Conservation (phyloP, 352 stramenopile species). For the Globisporangium megalacanthum region DNA sequence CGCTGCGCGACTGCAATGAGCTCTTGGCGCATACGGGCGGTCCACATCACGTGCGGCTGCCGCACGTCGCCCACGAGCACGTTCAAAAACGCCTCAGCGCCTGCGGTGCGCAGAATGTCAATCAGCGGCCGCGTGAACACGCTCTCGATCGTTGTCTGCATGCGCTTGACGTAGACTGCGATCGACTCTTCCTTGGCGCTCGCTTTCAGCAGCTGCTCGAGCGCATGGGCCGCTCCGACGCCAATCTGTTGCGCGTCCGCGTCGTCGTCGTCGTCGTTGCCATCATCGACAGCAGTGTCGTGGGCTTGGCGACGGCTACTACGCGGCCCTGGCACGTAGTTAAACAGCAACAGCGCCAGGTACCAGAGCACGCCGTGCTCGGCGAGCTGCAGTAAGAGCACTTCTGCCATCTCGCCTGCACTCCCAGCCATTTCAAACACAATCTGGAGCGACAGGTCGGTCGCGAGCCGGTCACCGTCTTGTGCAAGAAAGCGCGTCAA, state of each 20-base stretch:
- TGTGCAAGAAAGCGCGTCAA: constrained; percentile 71
- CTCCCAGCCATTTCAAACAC: constrained; percentile 79
- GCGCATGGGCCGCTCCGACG: constrained; percentile 62
- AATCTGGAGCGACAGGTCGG: constrained; percentile 74
- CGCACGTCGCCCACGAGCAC: constrained; percentile 69
- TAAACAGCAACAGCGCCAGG: constrained; percentile 73
- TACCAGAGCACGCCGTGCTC: constrained; percentile 84
- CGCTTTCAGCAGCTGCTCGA: constrained; percentile 64
- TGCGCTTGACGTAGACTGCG: constrained; percentile 65
- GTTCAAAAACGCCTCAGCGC: constrained; percentile 61
- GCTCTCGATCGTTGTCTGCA: constrained; percentile 82
- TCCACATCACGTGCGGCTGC: constrained; percentile 86
- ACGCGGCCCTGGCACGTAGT: constrained; percentile 28
- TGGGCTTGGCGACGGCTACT: not conserved
- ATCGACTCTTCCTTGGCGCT: constrained; percentile 71
- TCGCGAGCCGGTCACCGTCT: constrained; percentile 60
- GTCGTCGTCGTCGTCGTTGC: constrained; percentile 11
- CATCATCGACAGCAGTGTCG: too few species aligned
- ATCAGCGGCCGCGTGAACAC: constrained; percentile 77
- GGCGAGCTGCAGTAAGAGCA: constrained; percentile 70
- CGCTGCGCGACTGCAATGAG: constrained; percentile 57
- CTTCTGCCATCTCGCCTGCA: constrained; percentile 75
- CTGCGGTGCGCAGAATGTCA: constrained; percentile 56
- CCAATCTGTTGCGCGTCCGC: constrained; percentile 59
- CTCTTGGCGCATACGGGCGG: constrained; percentile 74